These are phyloP conservation scores for Fomitopsis palustris DNA, from an alignment of 1,284 basidiomycete genomes.

Conservation along the genomic window DNA sequence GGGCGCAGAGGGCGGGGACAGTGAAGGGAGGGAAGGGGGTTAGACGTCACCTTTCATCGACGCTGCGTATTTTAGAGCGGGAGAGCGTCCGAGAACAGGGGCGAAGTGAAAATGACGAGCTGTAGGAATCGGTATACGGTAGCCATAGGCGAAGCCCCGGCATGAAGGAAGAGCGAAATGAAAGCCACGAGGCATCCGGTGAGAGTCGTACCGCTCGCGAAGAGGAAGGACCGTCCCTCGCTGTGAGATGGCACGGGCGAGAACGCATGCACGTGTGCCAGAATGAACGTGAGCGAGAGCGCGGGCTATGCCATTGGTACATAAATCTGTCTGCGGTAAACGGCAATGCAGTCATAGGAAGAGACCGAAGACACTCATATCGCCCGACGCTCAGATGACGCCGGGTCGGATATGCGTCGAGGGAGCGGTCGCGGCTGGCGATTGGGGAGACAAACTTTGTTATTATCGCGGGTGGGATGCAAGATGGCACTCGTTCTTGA, in stretches of 20 bases:
- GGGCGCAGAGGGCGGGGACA: slow-evolving; percentile 6
- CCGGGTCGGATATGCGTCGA: background rate
- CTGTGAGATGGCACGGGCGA: slow-evolving; percentile 9
- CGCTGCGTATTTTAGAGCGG: slow-evolving; percentile 3
- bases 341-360: background rate
- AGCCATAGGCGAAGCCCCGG: slow-evolving; percentile 6
- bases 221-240: slow-evolving; percentile 19
- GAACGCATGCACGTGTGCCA: slow-evolving; percentile 25
- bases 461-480: background rate
- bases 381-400: background rate
- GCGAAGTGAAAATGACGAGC: background rate
- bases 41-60: slow-evolving; percentile 2
- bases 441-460: background rate
- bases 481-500: background rate
- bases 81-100: slow-evolving; percentile 1
- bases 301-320: slow-evolving; percentile 1
- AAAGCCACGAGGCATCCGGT: slow-evolving; percentile 27
- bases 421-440: background rate
- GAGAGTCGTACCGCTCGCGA: slow-evolving; percentile 8
- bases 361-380: background rate
- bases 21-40: background rate
- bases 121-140: slow-evolving; percentile 4
- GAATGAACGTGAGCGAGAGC: background rate
- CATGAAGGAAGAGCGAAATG: slow-evolving; percentile 14
- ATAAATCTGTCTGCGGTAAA: background rate